Conservation (phyloP, 768 basidiomycete genomes). For the Collybia sordida region DNA sequence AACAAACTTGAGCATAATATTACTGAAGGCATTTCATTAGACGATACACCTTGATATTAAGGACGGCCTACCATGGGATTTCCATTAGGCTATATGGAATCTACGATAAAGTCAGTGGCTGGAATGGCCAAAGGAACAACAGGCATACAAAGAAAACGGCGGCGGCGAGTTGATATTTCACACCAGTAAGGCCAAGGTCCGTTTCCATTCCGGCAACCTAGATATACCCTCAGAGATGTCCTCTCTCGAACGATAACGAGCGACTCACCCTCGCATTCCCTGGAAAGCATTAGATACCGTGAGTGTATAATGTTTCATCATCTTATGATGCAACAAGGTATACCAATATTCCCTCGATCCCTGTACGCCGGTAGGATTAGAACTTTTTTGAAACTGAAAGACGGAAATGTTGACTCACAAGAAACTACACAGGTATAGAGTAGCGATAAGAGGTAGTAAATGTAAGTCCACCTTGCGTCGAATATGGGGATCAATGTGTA, state of each 20-base stretch:
- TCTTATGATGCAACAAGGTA: background rate
- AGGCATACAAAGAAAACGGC: slow-evolving; percentile 32
- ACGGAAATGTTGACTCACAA: slow-evolving; percentile 30
- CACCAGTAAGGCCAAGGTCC: slow-evolving; percentile 28
- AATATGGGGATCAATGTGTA: slow-evolving; percentile 9
- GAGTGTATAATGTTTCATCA: too few relatives aligned
- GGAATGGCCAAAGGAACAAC: background rate
- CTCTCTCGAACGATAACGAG: background rate
- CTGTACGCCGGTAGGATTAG: slow-evolving; percentile 12
- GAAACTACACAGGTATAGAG: slow-evolving; percentile 46
- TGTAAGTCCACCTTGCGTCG: slow-evolving; percentile 45
- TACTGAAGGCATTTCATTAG: slow-evolving; percentile 14
- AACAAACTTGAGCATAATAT: slow-evolving; percentile 29
- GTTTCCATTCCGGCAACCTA: slow-evolving; percentile 31
- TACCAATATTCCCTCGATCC: slow-evolving; percentile 36
- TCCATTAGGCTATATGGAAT: slow-evolving; percentile 29
- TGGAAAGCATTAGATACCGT: too few relatives aligned
- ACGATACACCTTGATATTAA: background rate
- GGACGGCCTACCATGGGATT: slow-evolving; percentile 28
- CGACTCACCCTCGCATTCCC: too few relatives aligned
- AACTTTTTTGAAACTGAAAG: background rate
- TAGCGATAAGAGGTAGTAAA: slow-evolving; percentile 41
- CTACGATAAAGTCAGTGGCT: too few relatives aligned
- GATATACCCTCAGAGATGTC: slow-evolving; percentile 22
- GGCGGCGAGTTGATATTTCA: slow-evolving; percentile 35